Evolutionary conservation across 179 eudicot species (phyloP), one percentile per base, ranked within the genome.

Genomic region (Monotropa hypopitys): DNA sequence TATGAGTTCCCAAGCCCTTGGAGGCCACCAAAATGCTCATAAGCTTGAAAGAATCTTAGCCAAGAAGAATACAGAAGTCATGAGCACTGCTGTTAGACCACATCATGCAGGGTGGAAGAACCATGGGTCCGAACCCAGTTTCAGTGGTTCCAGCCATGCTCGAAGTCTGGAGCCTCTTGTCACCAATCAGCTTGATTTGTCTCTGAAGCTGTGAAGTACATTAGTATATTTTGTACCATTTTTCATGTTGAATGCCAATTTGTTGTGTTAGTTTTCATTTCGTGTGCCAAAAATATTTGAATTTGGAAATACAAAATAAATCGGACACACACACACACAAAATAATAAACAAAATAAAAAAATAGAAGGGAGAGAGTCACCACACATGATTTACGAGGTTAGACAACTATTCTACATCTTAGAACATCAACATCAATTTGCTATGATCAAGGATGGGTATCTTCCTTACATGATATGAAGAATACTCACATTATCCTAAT

Each of bases 1-100:
- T 65, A 82, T 72, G 21, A 89, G 87, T 53, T 89, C 90, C 7
- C 92, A 89, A 76, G 92, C 92, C 8, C 87, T 89, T 11, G 90
- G 90, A 12, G 92, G 92, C 3, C 92, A 89, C 80, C 92, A 89
- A 74, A 89, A 89, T 72, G 92, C 92, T 13, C 92, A 89, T 77
- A 89, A 88, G 76, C 85, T 88, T 7, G 90, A 89, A 75, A 80
- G 92, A 70, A 86, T 85, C 54, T 67, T 89, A 26, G 90, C 89
- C 51, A 89, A 86, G 88, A 86, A 83, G 43, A 86, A 86, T 72
- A 77, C 81, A 50, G 87, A 82, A 59, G 23, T 80, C 26, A n/a
- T 78, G 43, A 85, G 73, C 53, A 81, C 87, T 28, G 10, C 70
- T 1, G 74, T 68, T 38, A 45, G 71, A 13, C 49, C 84, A 6